Evolutionary conservation across 1,284 basidiomycete genomes (phyloP).

Genomic region (Singerocomus rubriflavus): DNA sequence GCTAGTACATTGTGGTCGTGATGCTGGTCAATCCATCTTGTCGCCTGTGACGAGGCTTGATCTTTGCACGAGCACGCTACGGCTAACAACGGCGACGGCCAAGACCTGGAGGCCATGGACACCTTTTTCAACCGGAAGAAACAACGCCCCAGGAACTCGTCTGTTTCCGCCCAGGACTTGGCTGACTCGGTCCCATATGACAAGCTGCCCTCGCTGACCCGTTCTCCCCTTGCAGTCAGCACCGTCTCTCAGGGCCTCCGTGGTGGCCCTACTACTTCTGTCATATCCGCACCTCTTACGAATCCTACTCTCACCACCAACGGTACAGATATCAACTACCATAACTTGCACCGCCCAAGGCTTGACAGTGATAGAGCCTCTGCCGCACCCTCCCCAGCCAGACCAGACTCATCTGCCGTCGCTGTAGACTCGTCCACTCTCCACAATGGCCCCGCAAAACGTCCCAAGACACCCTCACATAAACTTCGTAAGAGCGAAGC

Average conservation of each 20-base stretch:
- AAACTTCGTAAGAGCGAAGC: slow-evolving; percentile 55
- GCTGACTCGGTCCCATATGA: slow-evolving; percentile 73
- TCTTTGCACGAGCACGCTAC: slow-evolving; percentile 11
- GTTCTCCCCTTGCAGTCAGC: slow-evolving; percentile 56
- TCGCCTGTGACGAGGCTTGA: slow-evolving; percentile 10
- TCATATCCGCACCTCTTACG: slow-evolving; percentile 74
- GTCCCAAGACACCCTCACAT: slow-evolving; percentile 36
- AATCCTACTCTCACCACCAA: slow-evolving; percentile 69
- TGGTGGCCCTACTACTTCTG: slow-evolving; percentile 32
- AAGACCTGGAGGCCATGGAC: slow-evolving; percentile 28
- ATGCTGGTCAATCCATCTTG: slow-evolving; percentile 6
- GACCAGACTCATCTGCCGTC: slow-evolving; percentile 51
- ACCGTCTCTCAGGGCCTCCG: slow-evolving; percentile 57
- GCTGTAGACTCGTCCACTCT: slow-evolving; percentile 57
- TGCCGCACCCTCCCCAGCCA: slow-evolving; percentile 29
- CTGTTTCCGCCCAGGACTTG: slow-evolving; percentile 43
- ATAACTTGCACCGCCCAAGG: slow-evolving; percentile 44
- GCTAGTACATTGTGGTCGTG: not conserved
- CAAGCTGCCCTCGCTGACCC: slow-evolving; percentile 51
- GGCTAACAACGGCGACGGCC: slow-evolving; percentile 13
- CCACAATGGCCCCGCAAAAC: slow-evolving; percentile 47
- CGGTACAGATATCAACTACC: slow-evolving; percentile 65
- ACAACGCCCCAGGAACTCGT: slow-evolving; percentile 47
- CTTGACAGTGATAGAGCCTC: slow-evolving; percentile 53
- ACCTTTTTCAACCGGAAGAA: slow-evolving; percentile 42